Conservation (phyloP, 257 asterid species). For the Salvia miltiorrhiza region DNA sequence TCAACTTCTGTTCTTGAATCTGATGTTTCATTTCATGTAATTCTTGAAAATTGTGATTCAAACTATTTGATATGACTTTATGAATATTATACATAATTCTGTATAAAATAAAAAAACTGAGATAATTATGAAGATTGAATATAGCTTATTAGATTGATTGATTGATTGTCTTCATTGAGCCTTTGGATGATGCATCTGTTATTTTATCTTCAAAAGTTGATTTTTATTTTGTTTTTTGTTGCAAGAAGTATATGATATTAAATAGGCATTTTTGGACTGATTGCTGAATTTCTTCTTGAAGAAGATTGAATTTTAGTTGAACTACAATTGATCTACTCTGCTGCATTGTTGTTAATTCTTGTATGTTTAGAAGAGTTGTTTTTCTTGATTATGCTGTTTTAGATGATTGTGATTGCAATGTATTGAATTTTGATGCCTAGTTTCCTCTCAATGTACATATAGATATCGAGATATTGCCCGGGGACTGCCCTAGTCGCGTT, state of each 20-base stretch:
- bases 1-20: neutral
- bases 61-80: too few species aligned
- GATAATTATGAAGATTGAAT: neutral
- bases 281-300: too few species aligned
- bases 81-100: neutral
- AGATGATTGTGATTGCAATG: neutral
- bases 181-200: too few species aligned
- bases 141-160: neutral
- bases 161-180: neutral
- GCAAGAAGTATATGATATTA: neutral
- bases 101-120: neutral
- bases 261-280: neutral
- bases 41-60: neutral
- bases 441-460: neutral
- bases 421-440: neutral
- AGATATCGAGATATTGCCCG: neutral
- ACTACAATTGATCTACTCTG: neutral
- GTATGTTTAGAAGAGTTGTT: too few species aligned
- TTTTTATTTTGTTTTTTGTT: neutral
- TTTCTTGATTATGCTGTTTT: neutral
- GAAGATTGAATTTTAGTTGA: neutral
- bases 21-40: neutral
- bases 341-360: neutral
- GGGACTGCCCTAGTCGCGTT: neutral
- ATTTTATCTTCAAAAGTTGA: too few species aligned